These are phyloP conservation scores for Tricladium varicosporioides DNA, from an alignment of 2,329 filamentous ascomycete genomes.

Conservation along the genomic window DNA sequence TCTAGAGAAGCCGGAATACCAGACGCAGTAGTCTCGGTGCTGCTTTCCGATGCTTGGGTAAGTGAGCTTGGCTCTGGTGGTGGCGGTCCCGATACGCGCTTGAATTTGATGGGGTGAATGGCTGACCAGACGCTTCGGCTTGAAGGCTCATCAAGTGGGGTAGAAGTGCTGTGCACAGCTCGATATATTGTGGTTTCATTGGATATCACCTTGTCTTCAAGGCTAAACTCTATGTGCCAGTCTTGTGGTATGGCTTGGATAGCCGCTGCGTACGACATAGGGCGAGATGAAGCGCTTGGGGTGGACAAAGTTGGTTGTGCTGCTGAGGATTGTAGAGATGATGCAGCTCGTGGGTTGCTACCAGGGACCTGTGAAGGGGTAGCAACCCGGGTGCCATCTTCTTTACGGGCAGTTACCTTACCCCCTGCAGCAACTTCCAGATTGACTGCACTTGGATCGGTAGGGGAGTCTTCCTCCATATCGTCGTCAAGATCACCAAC, in stretches of 20 bases:
- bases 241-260: constrained; percentile 80
- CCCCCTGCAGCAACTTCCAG: constrained; percentile 85
- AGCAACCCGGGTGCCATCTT: constrained; percentile 82
- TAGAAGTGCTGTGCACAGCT: constrained; percentile 68
- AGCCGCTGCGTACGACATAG: constrained; percentile 81
- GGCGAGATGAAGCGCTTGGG: constrained; percentile 54
- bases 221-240: constrained; percentile 95
- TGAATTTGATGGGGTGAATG: constrained; percentile 89
- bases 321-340: constrained; percentile 38
- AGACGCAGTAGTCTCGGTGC: constrained; percentile 51
- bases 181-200: constrained; percentile 96
- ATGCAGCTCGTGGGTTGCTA: constrained; percentile 42
- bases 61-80: constrained; percentile 69
- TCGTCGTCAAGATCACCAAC: constrained; percentile 90
- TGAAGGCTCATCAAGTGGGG: constrained; percentile 60
- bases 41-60: constrained; percentile 48
- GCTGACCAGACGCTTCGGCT: constrained; percentile 84
- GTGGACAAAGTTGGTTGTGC: constrained; percentile 38
- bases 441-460: constrained; percentile 84
- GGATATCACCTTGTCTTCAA: constrained; percentile 78
- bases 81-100: constrained; percentile 78
- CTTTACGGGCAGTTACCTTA: constrained; percentile 86
- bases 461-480: constrained; percentile 68
- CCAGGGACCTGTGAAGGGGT: constrained; percentile 68
- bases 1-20: constrained; percentile 75